Base-by-base conservation (phyloP, 1,284 basidiomycete genomes). In the Boletellus deceptivus region DNA sequence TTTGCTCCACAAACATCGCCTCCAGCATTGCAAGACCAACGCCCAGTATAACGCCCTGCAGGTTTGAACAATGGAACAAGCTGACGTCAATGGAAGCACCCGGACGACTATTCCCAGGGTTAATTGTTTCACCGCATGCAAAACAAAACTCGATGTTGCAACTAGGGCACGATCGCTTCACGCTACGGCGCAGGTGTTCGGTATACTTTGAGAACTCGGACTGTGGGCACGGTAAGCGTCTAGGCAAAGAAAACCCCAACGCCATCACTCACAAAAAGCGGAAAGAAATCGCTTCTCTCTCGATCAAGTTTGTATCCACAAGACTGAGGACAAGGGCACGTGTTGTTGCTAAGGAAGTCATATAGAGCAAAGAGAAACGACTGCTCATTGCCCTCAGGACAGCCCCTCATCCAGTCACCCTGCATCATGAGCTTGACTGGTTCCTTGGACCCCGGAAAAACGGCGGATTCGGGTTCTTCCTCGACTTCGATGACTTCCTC, bases 381-480 rank as follows among this genome's bases (percentile, higher is more conserved):
- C 65, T 96, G 93, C 68, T 95, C 93, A 61, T 85, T 85, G 52
- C 90, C 91, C 68, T 95, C 93, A 0, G 93, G 91, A 68, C 93
- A 95, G 9, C 93, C 93, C 66, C 90, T 92, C 93, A 95, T 95
- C 92, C 92, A 96, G 63, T 92, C 85, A n/a, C 89, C 89, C 67
- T 90, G 88, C 20, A 85, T 85, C 79, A 95, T 82, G 36, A 93
- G 70, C 52, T 80, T 81, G 22, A 86, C 75, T 16, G 70, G 68
- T 54, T 80, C 76, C 43, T 69, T 69, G 14, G 64, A 67, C 40
- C 73, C 79, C 3, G 74, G 68, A 22, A 87, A 63, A 31, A 65
- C 55, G 33, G 76, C 71, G 4, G 72, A 67, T 65, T 89, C 86
- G 7, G 86, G 77, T 49, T 86, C 79, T 67, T 93, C 89, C 62